phyloP scores from a whole-genome alignment of 2,329 filamentous ascomycete species.

The Aspergillus spinulosporus region DNA sequence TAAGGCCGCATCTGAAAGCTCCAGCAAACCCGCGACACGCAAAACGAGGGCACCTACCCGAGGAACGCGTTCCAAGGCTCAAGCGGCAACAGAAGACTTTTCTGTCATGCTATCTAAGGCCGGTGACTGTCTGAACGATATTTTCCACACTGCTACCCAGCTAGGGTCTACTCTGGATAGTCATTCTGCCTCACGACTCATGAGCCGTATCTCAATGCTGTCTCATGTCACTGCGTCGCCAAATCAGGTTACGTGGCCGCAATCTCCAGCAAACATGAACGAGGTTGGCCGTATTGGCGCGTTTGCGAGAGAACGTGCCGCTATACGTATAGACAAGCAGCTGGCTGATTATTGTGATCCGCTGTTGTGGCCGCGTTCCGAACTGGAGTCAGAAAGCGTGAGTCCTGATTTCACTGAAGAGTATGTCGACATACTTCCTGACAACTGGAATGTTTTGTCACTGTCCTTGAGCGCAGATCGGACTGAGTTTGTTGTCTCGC shows the following conservation, averaged over 20 bases:
- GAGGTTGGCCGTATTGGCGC: constrained; percentile 46
- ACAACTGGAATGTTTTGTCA: constrained; percentile 81
- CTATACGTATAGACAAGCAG: constrained; percentile 49
- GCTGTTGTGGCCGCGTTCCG: constrained; percentile 51
- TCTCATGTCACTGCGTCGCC: constrained; percentile 42
- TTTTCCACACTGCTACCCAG: constrained; percentile 35
- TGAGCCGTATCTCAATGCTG: constrained; percentile 45
- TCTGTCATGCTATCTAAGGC: constrained; percentile 39
- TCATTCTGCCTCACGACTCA: constrained; percentile 40
- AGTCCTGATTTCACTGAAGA: constrained; percentile 70
- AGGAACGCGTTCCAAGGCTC: constrained; percentile 29
- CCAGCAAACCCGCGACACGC: constrained; percentile 29
- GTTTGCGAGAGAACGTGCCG: constrained; percentile 41
- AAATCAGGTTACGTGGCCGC: constrained; percentile 27
- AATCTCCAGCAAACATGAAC: constrained; percentile 41
- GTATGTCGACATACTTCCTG: constrained; percentile 82
- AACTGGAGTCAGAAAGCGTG: constrained; percentile 23
- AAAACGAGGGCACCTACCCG: constrained; percentile 31
- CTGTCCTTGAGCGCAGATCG: constrained; percentile 77
- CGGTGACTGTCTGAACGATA: constrained; percentile 33
- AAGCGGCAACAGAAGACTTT: constrained; percentile 38
- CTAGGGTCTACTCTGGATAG: constrained; percentile 43
- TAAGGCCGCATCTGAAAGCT: constrained; percentile 35
- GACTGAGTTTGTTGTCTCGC: constrained; percentile 86
- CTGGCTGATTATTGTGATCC: constrained; percentile 46